Evolutionary conservation across 306 rosid genomes (phyloP).

Genomic region (Morella rubra): DNA sequence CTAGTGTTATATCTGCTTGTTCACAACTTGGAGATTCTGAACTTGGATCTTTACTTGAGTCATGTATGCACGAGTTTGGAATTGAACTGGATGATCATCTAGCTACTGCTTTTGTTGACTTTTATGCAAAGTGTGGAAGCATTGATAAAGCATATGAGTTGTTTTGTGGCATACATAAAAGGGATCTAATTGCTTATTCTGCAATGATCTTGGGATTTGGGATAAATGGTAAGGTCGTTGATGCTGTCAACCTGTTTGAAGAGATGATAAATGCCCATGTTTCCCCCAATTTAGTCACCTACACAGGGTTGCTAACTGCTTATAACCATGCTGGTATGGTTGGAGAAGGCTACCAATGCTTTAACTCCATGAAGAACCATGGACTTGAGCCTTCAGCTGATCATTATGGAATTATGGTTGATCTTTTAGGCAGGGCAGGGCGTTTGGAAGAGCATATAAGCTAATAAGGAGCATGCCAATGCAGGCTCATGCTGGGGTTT

Average conservation of each 20-base stretch:
- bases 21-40: constrained; percentile 61
- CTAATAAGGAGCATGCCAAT: constrained; percentile 62
- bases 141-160: constrained; percentile 59
- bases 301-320: constrained; percentile 64
- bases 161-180: constrained; percentile 50
- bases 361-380: constrained; percentile 54
- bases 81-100: constrained; percentile 73
- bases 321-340: constrained; percentile 70
- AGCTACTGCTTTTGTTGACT: constrained; percentile 69
- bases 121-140: constrained; percentile 70
- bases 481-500: constrained; percentile 57
- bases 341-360: constrained; percentile 68
- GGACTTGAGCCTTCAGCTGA: constrained; percentile 53
- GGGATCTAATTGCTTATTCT: constrained; percentile 75
- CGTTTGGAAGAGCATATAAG: constrained; percentile 49
- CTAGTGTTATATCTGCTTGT: constrained; percentile 68
- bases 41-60: constrained; percentile 51
- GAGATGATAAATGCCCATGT: constrained; percentile 54
- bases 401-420: constrained; percentile 69
- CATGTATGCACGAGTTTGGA: constrained; percentile 45
- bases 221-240: constrained; percentile 55
- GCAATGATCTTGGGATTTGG: constrained; percentile 85
- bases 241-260: constrained; percentile 56
- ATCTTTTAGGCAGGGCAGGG: constrained; percentile 72
- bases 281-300: constrained; percentile 56